Percentiles rank a stretch among this genome's conserved stretches.
phyloP scores from a whole-genome alignment of 2,329 filamentous ascomycete species.

The Domatiomyces catenatus region DNA sequence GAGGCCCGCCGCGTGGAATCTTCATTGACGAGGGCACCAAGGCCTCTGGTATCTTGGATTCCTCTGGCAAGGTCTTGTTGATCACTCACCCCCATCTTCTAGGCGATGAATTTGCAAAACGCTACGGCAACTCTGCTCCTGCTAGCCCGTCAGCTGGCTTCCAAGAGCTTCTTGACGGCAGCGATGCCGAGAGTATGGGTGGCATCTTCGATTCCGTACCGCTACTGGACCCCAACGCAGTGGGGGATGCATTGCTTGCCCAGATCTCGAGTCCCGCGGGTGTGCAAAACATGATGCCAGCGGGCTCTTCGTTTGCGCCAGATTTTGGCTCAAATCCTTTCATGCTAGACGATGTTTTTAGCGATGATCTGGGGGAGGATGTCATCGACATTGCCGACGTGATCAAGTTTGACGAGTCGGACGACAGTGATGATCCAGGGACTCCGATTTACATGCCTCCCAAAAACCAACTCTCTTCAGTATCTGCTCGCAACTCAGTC shows the following conservation, averaged over 20 bases:
- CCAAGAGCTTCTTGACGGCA: slow-evolving; percentile 24
- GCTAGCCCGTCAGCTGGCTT: slow-evolving; percentile 15
- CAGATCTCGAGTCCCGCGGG: neutral
- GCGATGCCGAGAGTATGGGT: slow-evolving; percentile 21
- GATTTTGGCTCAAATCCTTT: slow-evolving; percentile 36
- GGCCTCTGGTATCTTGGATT: slow-evolving; percentile 32
- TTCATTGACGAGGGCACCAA: slow-evolving; percentile 34
- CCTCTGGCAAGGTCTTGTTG: slow-evolving; percentile 33
- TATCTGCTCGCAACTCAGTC: slow-evolving; percentile 13
- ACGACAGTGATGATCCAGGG: slow-evolving; percentile 28
- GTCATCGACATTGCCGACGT: slow-evolving; percentile 55
- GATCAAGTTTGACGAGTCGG: slow-evolving; percentile 47
- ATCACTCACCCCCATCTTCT: slow-evolving; percentile 28
- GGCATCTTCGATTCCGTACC: neutral
- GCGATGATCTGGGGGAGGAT: slow-evolving; percentile 49
- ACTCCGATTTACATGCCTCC: slow-evolving; percentile 30
- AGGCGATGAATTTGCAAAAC: slow-evolving; percentile 26
- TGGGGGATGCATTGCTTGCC: neutral
- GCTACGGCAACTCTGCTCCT: slow-evolving; percentile 13
- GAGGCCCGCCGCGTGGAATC: slow-evolving; percentile 33
- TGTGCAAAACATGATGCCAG: neutral
- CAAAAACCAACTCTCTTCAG: slow-evolving; percentile 8
- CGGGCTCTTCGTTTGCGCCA: neutral
- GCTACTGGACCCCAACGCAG: neutral
- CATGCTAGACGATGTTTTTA: slow-evolving; percentile 43